Percentiles rank a stretch among this genome's conserved stretches.
These are phyloP conservation scores for Aegilops longissima DNA, from an alignment of 176 grass and related monocot species.

Conservation along the genomic window DNA sequence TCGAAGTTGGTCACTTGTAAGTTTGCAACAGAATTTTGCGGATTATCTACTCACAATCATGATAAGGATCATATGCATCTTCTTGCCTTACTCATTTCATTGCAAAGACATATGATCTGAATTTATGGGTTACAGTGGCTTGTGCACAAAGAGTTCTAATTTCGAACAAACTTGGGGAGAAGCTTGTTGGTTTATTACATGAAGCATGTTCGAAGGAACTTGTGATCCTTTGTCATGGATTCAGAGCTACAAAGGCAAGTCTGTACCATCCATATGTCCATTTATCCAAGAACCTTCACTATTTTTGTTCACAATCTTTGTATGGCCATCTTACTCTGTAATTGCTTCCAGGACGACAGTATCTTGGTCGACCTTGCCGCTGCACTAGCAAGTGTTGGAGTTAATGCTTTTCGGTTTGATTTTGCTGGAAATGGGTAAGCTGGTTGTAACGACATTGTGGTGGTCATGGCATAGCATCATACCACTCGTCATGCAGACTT, in stretches of 20 bases:
- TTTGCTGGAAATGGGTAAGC: slow-evolving; percentile 95
- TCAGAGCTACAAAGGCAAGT: slow-evolving; percentile 79
- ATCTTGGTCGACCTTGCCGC: slow-evolving; percentile 65
- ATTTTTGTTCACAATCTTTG: not conserved
- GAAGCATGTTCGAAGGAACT: slow-evolving; percentile 66
- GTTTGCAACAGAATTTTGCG: not conserved
- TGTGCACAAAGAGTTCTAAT: slow-evolving; percentile 48
- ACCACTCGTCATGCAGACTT: not conserved
- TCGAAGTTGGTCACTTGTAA: not conserved
- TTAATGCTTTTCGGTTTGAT: slow-evolving; percentile 79
- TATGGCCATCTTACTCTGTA: not conserved
- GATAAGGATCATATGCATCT: not conserved
- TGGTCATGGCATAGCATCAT: not conserved
- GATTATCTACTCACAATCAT: not conserved
- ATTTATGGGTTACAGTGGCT: slow-evolving; percentile 24
- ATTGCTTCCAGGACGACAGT: slow-evolving; percentile 57
- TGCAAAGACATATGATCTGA: not conserved
- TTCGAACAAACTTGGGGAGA: slow-evolving; percentile 65
- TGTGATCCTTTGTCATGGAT: slow-evolving; percentile 87
- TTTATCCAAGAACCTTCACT: not conserved
- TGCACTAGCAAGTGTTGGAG: slow-evolving; percentile 48
- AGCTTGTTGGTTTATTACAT: slow-evolving; percentile 77
- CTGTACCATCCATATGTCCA: not conserved
- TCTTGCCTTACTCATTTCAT: slow-evolving; percentile 7
- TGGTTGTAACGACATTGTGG: not conserved